A percentile compares a stretch with the other conserved stretches of the same genome.
phyloP scores from a whole-genome alignment of 441 rosid genomes.

The Caryocar brasiliense region DNA sequence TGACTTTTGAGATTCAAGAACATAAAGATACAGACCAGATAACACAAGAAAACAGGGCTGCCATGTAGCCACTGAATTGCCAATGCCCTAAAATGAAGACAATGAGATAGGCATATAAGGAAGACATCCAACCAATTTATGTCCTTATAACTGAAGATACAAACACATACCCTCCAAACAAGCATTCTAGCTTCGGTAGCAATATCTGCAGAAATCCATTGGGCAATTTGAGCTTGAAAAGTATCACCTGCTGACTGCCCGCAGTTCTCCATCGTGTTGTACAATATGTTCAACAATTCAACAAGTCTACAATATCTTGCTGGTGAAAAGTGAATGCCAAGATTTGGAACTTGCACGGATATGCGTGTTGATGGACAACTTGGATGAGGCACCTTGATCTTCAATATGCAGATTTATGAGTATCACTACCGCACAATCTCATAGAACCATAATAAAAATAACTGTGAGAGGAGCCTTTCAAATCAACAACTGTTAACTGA shows the following conservation, averaged over 20 bases:
- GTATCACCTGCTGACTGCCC: conserved; percentile 62
- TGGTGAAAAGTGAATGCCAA: conserved; percentile 94
- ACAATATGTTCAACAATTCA: conserved; percentile 59
- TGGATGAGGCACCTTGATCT: conserved; percentile 89
- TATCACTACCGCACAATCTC: conserved; percentile 7
- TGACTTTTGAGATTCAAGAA: conserved; percentile 75
- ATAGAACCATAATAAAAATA: background rate
- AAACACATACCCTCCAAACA: conserved; percentile 79
- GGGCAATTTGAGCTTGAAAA: conserved; percentile 48
- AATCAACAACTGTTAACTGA: background rate
- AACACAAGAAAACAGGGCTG: conserved; percentile 84
- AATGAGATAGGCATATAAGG: conserved; percentile 11
- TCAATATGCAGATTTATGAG: conserved; percentile 16
- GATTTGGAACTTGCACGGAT: conserved; percentile 93
- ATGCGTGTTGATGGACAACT: conserved; percentile 84
- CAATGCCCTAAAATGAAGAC: conserved; percentile 66
- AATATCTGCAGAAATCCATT: conserved; percentile 74
- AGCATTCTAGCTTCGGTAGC: conserved; percentile 67
- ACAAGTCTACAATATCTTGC: conserved; percentile 65
- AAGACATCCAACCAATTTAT: conserved; percentile 15
- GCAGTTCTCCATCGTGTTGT: conserved; percentile 45
- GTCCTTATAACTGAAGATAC: conserved; percentile 16
- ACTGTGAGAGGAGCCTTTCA: background rate
- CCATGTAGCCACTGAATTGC: conserved; percentile 90
- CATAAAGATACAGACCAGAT: conserved; percentile 81